Evolutionary conservation across 306 rosid species (phyloP), one percentile per base, ranked within the genome.

Genomic region (Rubus idaeus): DNA sequence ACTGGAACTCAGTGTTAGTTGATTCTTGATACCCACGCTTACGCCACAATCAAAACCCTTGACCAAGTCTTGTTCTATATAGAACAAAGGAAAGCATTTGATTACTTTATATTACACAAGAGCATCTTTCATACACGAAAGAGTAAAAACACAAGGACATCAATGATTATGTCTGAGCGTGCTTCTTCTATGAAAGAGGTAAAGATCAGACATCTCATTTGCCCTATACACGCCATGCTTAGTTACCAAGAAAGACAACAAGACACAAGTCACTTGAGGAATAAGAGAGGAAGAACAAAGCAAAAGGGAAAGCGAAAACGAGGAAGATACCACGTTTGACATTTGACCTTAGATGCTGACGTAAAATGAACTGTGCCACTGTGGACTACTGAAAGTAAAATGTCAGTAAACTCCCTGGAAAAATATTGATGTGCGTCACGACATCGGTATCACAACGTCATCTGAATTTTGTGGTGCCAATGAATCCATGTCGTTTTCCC

Each of bases 261-360:
- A 56, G 65, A 47, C 5, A 30, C 45, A 45, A 52, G 35, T 30
- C 35, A 30, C 35, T 30, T 30, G 35, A 30, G 68, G 46, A 18
- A 21, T 50, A 57, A 46, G 52, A 3, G 2, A 71, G 41, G 20
- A 52, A 39, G 37, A 23, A 30, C 2, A 30, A 30, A 30, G 51
- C 45, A 50, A 20, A 45, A 79, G 8, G 52, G 71, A 42, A 49
- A 58, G 30, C 13, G 45, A 70, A 46, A 47, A 37, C 74, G 18
- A 70, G 68, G 73, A 81, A 76, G 68, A 62, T 76, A 50, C 52
- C 66, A 75, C 18, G 55, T 68, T 73, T 77, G 84, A 81, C 75
- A n/a, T 64, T 64, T 64, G 70, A 64, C 70, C 18, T 1, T 1
- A 0, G 45, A 13, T 4, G 64, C 17, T 58, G 39, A 21, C 21